Conservation (phyloP, 1,284 basidiomycete genomes). For the Ceratobasidium sp. region DNA sequence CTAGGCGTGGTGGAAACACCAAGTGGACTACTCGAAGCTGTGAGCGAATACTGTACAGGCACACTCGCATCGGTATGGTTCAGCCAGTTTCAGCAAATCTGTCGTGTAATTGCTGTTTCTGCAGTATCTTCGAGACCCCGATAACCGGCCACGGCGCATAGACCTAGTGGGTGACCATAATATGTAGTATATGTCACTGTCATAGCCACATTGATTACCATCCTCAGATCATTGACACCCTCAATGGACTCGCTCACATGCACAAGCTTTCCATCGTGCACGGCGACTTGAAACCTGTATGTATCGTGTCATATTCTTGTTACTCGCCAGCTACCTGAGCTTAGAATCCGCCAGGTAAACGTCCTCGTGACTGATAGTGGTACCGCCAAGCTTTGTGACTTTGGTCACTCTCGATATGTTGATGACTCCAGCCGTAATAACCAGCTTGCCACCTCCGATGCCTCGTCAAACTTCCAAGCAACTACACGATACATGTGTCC, state of each 20-base stretch:
- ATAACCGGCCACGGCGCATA: neutral
- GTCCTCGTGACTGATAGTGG: slow-evolving; percentile 13
- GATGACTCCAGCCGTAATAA: neutral
- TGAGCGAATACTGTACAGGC: slow-evolving; percentile 22
- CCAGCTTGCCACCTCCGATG: neutral
- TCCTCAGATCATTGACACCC: neutral
- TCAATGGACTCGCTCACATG: slow-evolving; percentile 12
- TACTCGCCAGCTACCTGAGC: neutral
- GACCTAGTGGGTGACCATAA: too few relatives aligned
- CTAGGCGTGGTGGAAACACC: slow-evolving; percentile 6
- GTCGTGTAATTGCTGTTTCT: too few relatives aligned
- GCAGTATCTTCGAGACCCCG: neutral
- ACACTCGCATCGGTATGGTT: neutral
- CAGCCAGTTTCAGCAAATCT: neutral
- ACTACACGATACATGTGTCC: slow-evolving; percentile 36
- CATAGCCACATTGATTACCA: too few relatives aligned
- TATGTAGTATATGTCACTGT: too few relatives aligned
- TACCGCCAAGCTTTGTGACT: slow-evolving; percentile 24
- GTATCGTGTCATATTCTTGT: neutral
- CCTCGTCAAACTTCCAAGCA: slow-evolving; percentile 26
- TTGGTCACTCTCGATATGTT: slow-evolving; percentile 24
- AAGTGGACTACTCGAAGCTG: neutral
- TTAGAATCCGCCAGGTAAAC: slow-evolving; percentile 14
- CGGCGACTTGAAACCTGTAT: slow-evolving; percentile 18
- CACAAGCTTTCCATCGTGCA: slow-evolving; percentile 23